Base-by-base conservation (phyloP, 1,284 basidiomycete species). In the Takashimella koratensis region DNA sequence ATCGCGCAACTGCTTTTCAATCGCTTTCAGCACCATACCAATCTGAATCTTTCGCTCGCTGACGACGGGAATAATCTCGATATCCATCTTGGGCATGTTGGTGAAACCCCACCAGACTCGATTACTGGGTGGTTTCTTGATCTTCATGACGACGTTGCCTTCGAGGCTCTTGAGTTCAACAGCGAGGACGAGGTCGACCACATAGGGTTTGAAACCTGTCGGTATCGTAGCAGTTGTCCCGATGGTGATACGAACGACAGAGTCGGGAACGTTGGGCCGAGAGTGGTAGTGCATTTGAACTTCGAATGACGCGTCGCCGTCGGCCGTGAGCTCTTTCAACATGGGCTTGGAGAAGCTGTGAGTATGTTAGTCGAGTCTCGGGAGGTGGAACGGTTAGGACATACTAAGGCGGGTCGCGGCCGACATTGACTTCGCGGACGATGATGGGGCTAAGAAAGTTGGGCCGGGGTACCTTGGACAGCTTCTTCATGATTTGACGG, bases 31-130 rank as follows among this genome's bases (percentile, higher is more conserved):
- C 47, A 98, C 88, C 85, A 96, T 87, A 46, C 85, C 60, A 45
- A 72, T 57, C 45, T 71, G 68, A 46, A 74, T 68, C 43, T 66
- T 67, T 11, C 79, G 82, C 66, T 92, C 90, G 73, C 88, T 91
- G 64, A 98, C 91, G 53, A 97, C 86, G 1, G 95, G 94, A 72
- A 94, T 88, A 51, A 98, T 87, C 59, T 86, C 83, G 63, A 98
- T 77, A 23, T 90, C 87, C 82, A 98, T 88, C 69, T 85, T 84
- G 0, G 96, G 95, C 75, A 85, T 83, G 58, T 87, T 81, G n/a
- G 93, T 96, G 72, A 98, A 98, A 1, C 90, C 93, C 75, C 94
- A 98, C 96, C 95, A 98, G 52, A 98, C 82, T 27, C 95, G 87
- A 71, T 89, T 95, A 68, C 87, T 91, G 1, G 96, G 96, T 10